These are phyloP conservation scores for Coemansia sp. DNA, from an alignment of 192 early-diverging fungal species.

Conservation along the genomic window DNA sequence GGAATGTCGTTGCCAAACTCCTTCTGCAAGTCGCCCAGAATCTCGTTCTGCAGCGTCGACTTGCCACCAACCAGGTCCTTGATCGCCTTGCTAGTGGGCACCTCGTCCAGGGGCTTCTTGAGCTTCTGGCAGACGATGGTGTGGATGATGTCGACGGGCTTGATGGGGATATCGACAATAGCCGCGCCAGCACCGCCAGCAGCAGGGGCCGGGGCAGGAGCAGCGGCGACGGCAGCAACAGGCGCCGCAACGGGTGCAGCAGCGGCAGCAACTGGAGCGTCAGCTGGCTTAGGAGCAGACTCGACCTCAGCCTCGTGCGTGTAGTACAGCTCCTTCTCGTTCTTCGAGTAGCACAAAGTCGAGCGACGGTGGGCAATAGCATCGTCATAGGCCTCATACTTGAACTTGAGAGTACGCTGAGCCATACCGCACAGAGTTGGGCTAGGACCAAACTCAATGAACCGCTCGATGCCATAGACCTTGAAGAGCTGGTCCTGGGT, in stretches of 20 bases:
- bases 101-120: constrained; percentile 74
- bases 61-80: constrained; percentile 93
- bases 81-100: constrained; percentile 59
- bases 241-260: constrained; percentile 55
- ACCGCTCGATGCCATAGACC: constrained; percentile 80
- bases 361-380: constrained; percentile 87
- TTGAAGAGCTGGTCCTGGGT: constrained; percentile 93
- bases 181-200: constrained; percentile 47
- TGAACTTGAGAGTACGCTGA: constrained; percentile 88
- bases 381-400: constrained; percentile 95
- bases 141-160: constrained; percentile 79
- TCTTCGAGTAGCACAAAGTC: constrained; percentile 86
- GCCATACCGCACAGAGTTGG: constrained; percentile 97
- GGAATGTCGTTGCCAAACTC: constrained; percentile 90
- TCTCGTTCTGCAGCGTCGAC: constrained; percentile 96
- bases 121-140: constrained; percentile 89
- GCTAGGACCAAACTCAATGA: constrained; percentile 91
- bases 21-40: constrained; percentile 90
- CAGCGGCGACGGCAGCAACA: constrained; percentile 56
- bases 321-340: constrained; percentile 94
- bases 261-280: constrained; percentile 50
- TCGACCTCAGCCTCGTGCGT: constrained; percentile 73
- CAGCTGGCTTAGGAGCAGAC: constrained; percentile 55
- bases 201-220: constrained; percentile 58
- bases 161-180: constrained; percentile 77